Base-by-base conservation (phyloP, 164 flowering plant genomes). In the Vitis riparia region DNA sequence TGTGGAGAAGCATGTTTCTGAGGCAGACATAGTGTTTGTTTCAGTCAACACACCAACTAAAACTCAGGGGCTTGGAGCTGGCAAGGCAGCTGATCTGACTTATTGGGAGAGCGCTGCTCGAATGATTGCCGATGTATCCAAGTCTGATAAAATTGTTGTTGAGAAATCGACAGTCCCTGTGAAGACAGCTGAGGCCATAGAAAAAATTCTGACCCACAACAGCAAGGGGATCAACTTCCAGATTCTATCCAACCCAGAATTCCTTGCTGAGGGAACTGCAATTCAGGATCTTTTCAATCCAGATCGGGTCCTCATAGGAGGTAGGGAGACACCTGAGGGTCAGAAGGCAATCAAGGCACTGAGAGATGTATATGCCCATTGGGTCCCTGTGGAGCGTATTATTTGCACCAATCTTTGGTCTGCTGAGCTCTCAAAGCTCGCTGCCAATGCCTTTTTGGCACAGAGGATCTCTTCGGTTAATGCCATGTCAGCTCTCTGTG, bases 11-110 rank as follows among this genome's bases (percentile, higher is more conserved):
- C 89, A 87, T 73, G 86, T 85, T 49, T 19, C 66, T 0, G 87
- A 83, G 76, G 87, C 87, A 0, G 87, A 85, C 65, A 84, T 87
- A 6, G 83, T 88, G 51, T 88, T 87, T 78, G 90, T 88, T 37
- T 86, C 90, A 0, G 92, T 88, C n/a, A 86, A 88, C 68, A 88
- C 92, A 47, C 93, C 93, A 0, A 89, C 90, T 48, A 89, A 89
- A 69, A 87, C 90, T 7, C 85, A 73, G 52, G 89, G 93, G 9
- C 87, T 88, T 60, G 92, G 92, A 13, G 89, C 88, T 55, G 91
- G 91, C 53, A 84, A 84, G 68, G 91, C 87, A 4, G 85, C 87
- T 29, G 88, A 88, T 70, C 76, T 88, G 69, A 86, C 89, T 27
- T 86, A 88, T 62, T 88, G 89, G 91, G 89, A 88, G 75, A 88